Evolutionary conservation across 2,329 filamentous ascomycete species (phyloP), one percentile per base, ranked within the genome.

Genomic region (Alternaria viburni): DNA sequence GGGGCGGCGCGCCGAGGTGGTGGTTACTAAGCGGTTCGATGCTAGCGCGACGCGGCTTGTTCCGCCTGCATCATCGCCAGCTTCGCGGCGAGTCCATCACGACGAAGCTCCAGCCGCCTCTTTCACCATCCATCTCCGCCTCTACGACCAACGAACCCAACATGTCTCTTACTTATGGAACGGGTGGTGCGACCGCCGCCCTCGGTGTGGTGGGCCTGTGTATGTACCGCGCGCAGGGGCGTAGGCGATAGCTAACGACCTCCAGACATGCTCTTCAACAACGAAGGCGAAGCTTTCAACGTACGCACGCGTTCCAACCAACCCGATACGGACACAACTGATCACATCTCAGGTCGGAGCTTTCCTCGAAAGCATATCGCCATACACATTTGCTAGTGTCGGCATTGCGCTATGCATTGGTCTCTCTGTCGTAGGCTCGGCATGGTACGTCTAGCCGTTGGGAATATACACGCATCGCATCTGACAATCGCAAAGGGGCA

Each of bases 211-310:
- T 94, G 74, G 92, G 91, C 86, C 85, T 89, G 81, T 96, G 93
- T 96, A 88, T 81, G 92, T 84, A 54, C 47, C 25, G 57, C 64
- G 59, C 54, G 45, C 30, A 49, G 30, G 59, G 65, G 56, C 55
- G 60, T 61, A 70, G 68, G 75, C 74, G 66, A 62, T 71, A 65
- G 73, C 78, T 80, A 73, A 80, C 56, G 44, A 51, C 58, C 46
- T 41, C 52, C 81, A 99, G 96, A 99, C 83, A 96, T 99, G 93
- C 93, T 99, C 80, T 97, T 99, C 80, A 96, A 96, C 77, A 93
- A 93, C 78, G 93, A 92, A 81, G 96, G 96, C 79, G 95, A 99
- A 86, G 86, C 91, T 64, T 99, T 99, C 84, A 97, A 99, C 84
- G 93, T 93, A 87, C 66, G 88, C 77, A 87, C 67, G 88, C 77